Base-by-base conservation (phyloP, 768 basidiomycete genomes). In the Lactarius hatsudake region DNA sequence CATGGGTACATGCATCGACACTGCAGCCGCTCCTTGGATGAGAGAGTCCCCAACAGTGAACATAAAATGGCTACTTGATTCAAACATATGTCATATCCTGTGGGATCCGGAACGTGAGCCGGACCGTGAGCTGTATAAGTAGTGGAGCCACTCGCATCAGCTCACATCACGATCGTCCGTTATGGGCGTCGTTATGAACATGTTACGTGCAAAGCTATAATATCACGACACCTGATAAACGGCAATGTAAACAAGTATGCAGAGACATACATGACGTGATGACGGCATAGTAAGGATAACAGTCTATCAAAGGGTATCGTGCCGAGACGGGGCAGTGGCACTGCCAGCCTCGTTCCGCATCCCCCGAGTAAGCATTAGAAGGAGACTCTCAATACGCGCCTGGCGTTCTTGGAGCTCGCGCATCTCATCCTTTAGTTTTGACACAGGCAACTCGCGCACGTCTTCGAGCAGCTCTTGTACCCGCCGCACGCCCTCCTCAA, bases 341-440 rank as follows among this genome's bases (percentile, higher is more conserved):
- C 58, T 62, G 28, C 64, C 59, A 10, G 62, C 62, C 48, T 78
- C 77, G 65, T 78, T 84, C 67, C 87, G 79, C 85, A 86, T 85
- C 0, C 85, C 85, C 54, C 87, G 80, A 8, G 90, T 90, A 67
- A 93, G 79, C 76, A 83, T 84, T 61, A 91, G 74, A 51, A 93
- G 71, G 53, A 93, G 77, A 60, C 83, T 84, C 75, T 93, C 91
- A 68, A 93, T 93, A 43, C 91, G 83, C 20, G 86, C 86, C 78
- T 93, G 91, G 56, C 89, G 87, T 64, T 90, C 76, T 75, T 90
- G 89, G 34, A 93, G 76, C 73, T 93, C 92, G 74, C 87, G 91
- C 84, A 94, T 89, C 75, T 94, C 91, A 2, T 89, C 88, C 75
- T 85, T 88, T 43, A 94, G 77, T 68, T 77, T 82, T 42, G 83